Evolutionary conservation across 345 rosid species (phyloP).

Genomic region (Psidium friedrichsthalianum): DNA sequence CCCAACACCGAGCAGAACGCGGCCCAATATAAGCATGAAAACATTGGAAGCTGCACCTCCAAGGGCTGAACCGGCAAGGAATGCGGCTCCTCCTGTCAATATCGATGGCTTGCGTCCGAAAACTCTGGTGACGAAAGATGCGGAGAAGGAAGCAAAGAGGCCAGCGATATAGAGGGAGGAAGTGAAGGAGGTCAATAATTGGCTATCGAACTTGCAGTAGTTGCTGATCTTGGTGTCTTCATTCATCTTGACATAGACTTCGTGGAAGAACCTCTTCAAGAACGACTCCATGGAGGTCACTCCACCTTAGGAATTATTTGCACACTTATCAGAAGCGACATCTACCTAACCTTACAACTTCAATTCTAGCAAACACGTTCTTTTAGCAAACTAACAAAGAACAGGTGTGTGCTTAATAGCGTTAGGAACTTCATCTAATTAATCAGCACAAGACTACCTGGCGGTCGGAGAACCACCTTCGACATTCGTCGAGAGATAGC

Average conservation of each 20-base stretch:
- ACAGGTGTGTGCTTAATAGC: not conserved
- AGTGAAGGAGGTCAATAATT: constrained; percentile 60
- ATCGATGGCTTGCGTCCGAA: constrained; percentile 64
- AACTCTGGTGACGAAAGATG: constrained; percentile 39
- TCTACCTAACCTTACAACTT: not conserved
- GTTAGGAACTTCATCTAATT: not conserved
- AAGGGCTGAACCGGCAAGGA: constrained; percentile 55
- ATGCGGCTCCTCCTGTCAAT: constrained; percentile 41
- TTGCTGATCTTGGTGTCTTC: constrained; percentile 37
- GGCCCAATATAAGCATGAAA: constrained; percentile 56
- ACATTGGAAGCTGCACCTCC: constrained; percentile 41
- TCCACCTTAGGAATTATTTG: constrained; percentile 31
- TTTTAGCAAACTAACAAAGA: not conserved
- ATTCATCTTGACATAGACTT: constrained; percentile 41
- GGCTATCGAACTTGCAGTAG: constrained; percentile 67
- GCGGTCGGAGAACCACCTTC: not conserved
- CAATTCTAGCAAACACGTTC: not conserved
- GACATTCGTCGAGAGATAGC: not conserved
- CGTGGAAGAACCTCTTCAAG: constrained; percentile 39
- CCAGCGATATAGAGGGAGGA: constrained; percentile 72
- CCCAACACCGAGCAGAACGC: constrained; percentile 54
- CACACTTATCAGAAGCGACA: not conserved
- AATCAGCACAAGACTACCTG: not conserved
- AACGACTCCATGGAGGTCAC: constrained; percentile 82
- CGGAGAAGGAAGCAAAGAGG: constrained; percentile 47